Percentiles rank a stretch among this genome's conserved stretches.
Conservation (phyloP, 495 filamentous ascomycete species). For the Neurospora intermedia region DNA sequence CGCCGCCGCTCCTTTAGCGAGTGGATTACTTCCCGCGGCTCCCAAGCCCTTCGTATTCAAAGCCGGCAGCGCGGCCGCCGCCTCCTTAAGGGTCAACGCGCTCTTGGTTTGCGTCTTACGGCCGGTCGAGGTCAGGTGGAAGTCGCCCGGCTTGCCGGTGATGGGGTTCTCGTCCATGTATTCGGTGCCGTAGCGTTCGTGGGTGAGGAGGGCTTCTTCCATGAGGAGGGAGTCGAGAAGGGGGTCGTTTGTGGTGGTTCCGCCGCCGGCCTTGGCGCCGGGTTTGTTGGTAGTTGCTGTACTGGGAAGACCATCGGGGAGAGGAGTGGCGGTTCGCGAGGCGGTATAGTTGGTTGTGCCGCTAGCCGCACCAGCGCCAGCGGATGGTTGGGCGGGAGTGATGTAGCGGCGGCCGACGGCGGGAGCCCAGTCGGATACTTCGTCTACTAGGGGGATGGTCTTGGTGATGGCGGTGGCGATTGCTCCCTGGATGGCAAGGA, state of each 20-base stretch:
- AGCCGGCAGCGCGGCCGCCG: slow-evolving; percentile 11
- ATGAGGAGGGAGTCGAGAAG: slow-evolving; percentile 43
- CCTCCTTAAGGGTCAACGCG: neutral
- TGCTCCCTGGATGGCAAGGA: slow-evolving; percentile 19
- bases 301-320: slow-evolving; percentile 29
- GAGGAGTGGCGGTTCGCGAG: slow-evolving; percentile 9
- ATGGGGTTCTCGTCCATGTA: slow-evolving; percentile 90
- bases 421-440: slow-evolving; percentile 62
- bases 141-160: slow-evolving; percentile 76
- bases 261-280: slow-evolving; percentile 22
- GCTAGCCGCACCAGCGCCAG: slow-evolving; percentile 7
- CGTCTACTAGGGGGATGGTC: slow-evolving; percentile 43
- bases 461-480: slow-evolving; percentile 63
- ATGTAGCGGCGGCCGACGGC: slow-evolving; percentile 63
- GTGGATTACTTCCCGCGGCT: slow-evolving; percentile 19
- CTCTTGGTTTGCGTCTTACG: slow-evolving; percentile 28
- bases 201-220: slow-evolving; percentile 55
- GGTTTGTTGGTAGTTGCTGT: slow-evolving; percentile 54
- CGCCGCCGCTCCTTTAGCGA: slow-evolving; percentile 14
- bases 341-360: slow-evolving; percentile 22
- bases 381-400: slow-evolving; percentile 30
- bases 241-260: slow-evolving; percentile 17
- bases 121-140: slow-evolving; percentile 58
- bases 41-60: slow-evolving; percentile 24
- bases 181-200: slow-evolving; percentile 57